Conservation (phyloP, 2,329 filamentous ascomycete species). For the Beauveria scarabaeidicola region DNA sequence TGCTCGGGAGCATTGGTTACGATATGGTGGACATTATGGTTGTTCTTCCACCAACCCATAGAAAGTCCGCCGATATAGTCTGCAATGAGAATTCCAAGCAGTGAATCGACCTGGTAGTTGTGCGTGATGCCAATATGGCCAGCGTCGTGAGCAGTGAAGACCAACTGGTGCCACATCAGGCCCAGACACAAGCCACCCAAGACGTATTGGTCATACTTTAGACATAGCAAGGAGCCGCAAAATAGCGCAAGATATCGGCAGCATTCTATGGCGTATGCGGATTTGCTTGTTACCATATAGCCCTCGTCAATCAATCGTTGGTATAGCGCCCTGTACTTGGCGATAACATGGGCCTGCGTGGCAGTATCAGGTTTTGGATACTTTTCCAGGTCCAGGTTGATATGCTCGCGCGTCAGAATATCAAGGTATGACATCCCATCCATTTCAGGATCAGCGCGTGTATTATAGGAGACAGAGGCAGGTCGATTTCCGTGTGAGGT, state of each 20-base stretch:
- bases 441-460: conserved; percentile 39
- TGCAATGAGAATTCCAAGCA: conserved; percentile 83
- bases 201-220: conserved; percentile 58
- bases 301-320: conserved; percentile 63
- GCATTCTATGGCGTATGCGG: conserved; percentile 66
- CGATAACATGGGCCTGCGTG: conserved; percentile 67
- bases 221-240: conserved; percentile 48
- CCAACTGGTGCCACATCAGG: conserved; percentile 85
- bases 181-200: conserved; percentile 69
- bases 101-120: conserved; percentile 70
- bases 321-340: conserved; percentile 74
- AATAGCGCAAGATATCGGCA: conserved; percentile 62
- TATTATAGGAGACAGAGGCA: conserved; percentile 52
- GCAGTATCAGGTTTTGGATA: conserved; percentile 67
- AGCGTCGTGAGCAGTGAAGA: conserved; percentile 90
- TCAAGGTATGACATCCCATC: conserved; percentile 61
- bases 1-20: conserved; percentile 93
- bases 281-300: conserved; percentile 79
- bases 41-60: conserved; percentile 94
- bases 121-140: conserved; percentile 98
- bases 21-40: conserved; percentile 94
- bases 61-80: conserved; percentile 85
- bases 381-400: conserved; percentile 63
- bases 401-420: conserved; percentile 62
- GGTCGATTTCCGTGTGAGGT: conserved; percentile 21